A percentile compares a stretch with the other conserved stretches of the same genome.
These are phyloP conservation scores for Thamnidium elegans DNA, from an alignment of 192 early-diverging fungal species.

Conservation along the genomic window DNA sequence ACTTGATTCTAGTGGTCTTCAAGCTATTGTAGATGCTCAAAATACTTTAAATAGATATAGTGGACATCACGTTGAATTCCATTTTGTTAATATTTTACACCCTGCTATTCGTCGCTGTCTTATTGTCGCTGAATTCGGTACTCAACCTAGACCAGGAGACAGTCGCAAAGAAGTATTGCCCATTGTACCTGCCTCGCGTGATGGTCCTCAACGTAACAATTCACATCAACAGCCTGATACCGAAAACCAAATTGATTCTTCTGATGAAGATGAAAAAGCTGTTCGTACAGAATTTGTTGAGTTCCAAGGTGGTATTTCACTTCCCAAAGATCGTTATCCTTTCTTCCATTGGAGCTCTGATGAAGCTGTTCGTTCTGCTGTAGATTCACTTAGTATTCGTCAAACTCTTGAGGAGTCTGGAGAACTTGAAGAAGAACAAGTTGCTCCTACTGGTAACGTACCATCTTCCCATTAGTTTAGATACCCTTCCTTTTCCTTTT, in stretches of 20 bases:
- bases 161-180: conserved; percentile 29
- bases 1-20: conserved; percentile 38
- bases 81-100: conserved; percentile 34
- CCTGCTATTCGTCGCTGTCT: conserved; percentile 30
- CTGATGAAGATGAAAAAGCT: background rate
- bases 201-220: conserved; percentile 24
- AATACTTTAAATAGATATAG: conserved; percentile 31
- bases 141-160: conserved; percentile 1
- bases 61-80: conserved; percentile 34
- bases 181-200: conserved; percentile 29
- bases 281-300: background rate
- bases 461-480: background rate
- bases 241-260: conserved; percentile 7
- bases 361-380: conserved; percentile 33
- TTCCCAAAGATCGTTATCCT: conserved; percentile 32
- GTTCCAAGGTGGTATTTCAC: conserved; percentile 1
- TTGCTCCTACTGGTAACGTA: no score
- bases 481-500: background rate
- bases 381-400: conserved; percentile 1
- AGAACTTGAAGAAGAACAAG: no score
- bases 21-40: conserved; percentile 36
- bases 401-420: no score
- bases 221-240: background rate
- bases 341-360: conserved; percentile 41
- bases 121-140: conserved; percentile 37